These are phyloP conservation scores for Abortiporus biennis DNA, from an alignment of 1,284 basidiomycete species.

Conservation along the genomic window DNA sequence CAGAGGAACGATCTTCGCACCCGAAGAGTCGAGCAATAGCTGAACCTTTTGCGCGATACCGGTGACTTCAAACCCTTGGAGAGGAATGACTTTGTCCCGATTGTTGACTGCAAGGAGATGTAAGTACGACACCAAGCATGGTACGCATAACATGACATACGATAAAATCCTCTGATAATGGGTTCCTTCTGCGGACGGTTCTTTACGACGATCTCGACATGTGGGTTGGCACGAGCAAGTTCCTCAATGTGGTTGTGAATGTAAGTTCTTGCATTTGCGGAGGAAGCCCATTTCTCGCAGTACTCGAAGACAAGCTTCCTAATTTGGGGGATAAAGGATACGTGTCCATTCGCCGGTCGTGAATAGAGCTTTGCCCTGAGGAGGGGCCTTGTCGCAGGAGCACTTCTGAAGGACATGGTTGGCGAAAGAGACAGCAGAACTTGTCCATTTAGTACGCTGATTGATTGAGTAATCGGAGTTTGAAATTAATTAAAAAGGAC, in stretches of 20 bases:
- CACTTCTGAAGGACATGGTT: conserved; percentile 17
- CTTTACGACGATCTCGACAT: conserved; percentile 76
- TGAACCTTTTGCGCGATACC: conserved; percentile 71
- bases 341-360: conserved; percentile 62
- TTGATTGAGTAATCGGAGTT: background rate
- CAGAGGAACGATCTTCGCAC: conserved; percentile 74
- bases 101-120: conserved; percentile 63
- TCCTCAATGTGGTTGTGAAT: conserved; percentile 55
- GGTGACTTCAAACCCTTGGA: conserved; percentile 66
- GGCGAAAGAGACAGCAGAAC: background rate
- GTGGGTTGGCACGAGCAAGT: conserved; percentile 65
- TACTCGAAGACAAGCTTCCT: conserved; percentile 81
- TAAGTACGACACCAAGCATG: conserved; percentile 9
- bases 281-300: conserved; percentile 77
- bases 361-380: conserved; percentile 58
- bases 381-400: conserved; percentile 30
- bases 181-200: conserved; percentile 70
- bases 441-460: conserved; percentile 16
- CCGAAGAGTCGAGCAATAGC: conserved; percentile 80
- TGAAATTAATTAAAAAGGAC: background rate
- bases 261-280: conserved; percentile 62
- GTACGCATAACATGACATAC: conserved; percentile 31
- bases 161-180: conserved; percentile 72
- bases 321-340: conserved; percentile 65
- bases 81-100: conserved; percentile 74